Conservation (phyloP, 1,139 yeast genomes). For the Debaryomyces robertsiae region DNA sequence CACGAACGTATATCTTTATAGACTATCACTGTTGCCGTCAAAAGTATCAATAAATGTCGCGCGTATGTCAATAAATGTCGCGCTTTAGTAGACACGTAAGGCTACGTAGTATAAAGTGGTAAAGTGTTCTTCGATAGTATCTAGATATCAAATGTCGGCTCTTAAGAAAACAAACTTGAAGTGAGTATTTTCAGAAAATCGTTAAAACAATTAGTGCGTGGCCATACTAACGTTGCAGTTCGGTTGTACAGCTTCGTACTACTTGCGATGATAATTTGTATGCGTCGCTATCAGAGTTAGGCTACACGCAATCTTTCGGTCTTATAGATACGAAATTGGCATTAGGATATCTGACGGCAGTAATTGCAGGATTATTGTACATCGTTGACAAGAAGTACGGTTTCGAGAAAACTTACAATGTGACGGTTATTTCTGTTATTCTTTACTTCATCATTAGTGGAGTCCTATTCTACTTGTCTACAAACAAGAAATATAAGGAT, state of each 20-base stretch:
- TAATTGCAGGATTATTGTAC: constrained; percentile 66
- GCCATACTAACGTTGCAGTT: constrained; percentile 22
- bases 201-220: neutral
- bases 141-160: constrained; percentile 21
- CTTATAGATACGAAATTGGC: constrained; percentile 65
- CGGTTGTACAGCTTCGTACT: constrained; percentile 49
- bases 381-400: constrained; percentile 63
- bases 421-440: constrained; percentile 39
- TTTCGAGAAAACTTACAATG: constrained; percentile 41
- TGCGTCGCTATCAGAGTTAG: constrained; percentile 52
- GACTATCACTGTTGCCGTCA: no score
- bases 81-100: constrained; percentile 1
- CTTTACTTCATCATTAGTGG: constrained; percentile 59
- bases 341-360: constrained; percentile 69
- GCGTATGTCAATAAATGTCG: neutral
- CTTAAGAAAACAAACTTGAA: constrained; percentile 33
- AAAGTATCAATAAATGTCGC: constrained; percentile 3
- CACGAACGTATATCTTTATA: neutral
- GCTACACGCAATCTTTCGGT: constrained; percentile 62
- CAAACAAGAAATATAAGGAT: constrained; percentile 45
- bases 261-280: constrained; percentile 54
- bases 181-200: constrained; percentile 21
- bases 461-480: constrained; percentile 48
- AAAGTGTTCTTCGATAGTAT: no score
- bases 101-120: no score